Conservation (phyloP, 1,284 basidiomycete genomes). For the Ceratobasidium papillatum region DNA sequence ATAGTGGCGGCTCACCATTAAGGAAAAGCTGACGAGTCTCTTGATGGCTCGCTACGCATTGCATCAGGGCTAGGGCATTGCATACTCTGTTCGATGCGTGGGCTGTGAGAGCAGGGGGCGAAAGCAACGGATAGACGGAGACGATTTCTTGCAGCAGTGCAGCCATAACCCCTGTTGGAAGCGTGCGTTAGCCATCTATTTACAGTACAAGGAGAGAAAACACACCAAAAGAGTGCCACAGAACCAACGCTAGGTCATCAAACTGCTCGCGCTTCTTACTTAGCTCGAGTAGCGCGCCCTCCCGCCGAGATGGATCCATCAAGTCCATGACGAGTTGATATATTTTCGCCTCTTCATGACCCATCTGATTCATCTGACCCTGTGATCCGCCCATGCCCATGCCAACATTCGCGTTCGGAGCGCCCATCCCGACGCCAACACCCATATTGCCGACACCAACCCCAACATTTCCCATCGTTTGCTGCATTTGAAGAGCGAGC, state of each 20-base stretch:
- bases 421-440: slow-evolving; percentile 28
- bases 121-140: slow-evolving; percentile 95
- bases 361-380: slow-evolving; percentile 37
- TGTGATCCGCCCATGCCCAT: slow-evolving; percentile 27
- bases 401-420: slow-evolving; percentile 18
- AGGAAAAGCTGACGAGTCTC: slow-evolving; percentile 94
- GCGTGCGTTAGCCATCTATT: background rate
- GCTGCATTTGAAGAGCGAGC: slow-evolving; percentile 35
- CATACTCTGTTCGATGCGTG: slow-evolving; percentile 99
- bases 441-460: slow-evolving; percentile 22
- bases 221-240: slow-evolving; percentile 99
- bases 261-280: slow-evolving; percentile 99
- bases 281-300: slow-evolving; percentile 89
- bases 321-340: slow-evolving; percentile 84
- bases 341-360: slow-evolving; percentile 80
- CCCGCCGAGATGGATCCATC: slow-evolving; percentile 80
- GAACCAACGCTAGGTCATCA: slow-evolving; percentile 95
- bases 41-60: slow-evolving; percentile 96
- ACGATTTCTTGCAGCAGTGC: slow-evolving; percentile 97
- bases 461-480: slow-evolving; percentile 35
- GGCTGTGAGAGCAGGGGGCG: slow-evolving; percentile 95
- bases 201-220: slow-evolving; percentile 43
- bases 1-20: slow-evolving; percentile 67
- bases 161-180: slow-evolving; percentile 95
- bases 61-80: slow-evolving; percentile 96